Evolutionary conservation across 2,329 filamentous ascomycete genomes (phyloP).

Genomic region (Claviceps sp.): DNA sequence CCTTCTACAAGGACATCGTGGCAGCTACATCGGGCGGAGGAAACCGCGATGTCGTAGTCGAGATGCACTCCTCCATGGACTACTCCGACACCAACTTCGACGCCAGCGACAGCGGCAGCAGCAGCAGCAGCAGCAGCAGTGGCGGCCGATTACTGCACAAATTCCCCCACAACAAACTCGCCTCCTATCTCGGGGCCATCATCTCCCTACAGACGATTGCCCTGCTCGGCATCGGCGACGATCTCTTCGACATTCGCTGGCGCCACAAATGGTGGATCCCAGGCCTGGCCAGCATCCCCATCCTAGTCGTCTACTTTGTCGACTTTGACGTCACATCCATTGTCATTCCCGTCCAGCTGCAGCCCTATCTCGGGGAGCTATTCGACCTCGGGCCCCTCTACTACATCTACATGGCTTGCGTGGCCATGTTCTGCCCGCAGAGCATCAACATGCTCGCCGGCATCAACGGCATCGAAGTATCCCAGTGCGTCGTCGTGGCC

Average conservation of each 20-base stretch:
- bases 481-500: slow-evolving; percentile 85
- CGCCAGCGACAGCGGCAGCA: slow-evolving; percentile 21
- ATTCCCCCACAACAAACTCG: slow-evolving; percentile 94
- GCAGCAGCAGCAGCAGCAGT: neutral
- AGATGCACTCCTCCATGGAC: slow-evolving; percentile 34
- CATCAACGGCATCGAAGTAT: slow-evolving; percentile 96
- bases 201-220: slow-evolving; percentile 84
- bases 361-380: slow-evolving; percentile 71
- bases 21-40: slow-evolving; percentile 87
- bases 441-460: slow-evolving; percentile 99
- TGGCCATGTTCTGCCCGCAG: slow-evolving; percentile 96
- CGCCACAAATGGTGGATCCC: slow-evolving; percentile 98
- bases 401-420: slow-evolving; percentile 91
- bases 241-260: slow-evolving; percentile 97
- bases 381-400: slow-evolving; percentile 74
- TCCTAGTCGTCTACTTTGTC: slow-evolving; percentile 95
- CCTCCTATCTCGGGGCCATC: slow-evolving; percentile 87
- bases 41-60: slow-evolving; percentile 73
- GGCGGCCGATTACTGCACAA: slow-evolving; percentile 69
- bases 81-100: neutral
- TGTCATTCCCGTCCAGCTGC: slow-evolving; percentile 75
- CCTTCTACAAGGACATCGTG: slow-evolving; percentile 97
- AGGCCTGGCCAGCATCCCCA: slow-evolving; percentile 80
- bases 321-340: slow-evolving; percentile 96
- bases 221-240: slow-evolving; percentile 85